Evolutionary conservation across 176 grass and related monocot species (phyloP), one percentile per base, ranked within the genome.

Genomic region (Tuctoria greenei): DNA sequence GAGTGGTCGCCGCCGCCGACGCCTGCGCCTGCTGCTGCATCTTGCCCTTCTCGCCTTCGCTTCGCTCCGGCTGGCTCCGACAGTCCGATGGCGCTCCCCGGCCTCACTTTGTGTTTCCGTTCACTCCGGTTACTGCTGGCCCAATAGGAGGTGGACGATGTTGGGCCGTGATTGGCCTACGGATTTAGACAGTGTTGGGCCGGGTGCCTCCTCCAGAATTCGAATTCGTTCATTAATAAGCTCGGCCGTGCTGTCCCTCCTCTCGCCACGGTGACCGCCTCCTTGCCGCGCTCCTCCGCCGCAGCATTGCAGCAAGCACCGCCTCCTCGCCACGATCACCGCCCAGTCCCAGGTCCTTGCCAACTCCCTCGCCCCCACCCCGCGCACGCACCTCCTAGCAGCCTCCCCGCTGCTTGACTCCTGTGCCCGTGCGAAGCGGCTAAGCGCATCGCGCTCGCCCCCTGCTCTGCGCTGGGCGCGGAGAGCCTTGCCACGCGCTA

Each of bases 21-120:
- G 74, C 10, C 47, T 82, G 79, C 36, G 80, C 24, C 37, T 88
- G 85, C 37, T 88, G 85, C 75, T 88, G 86, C 86, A 84, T 88
- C 80, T 56, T 75, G 23, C 36, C 14, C 34, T 25, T 18, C 60
- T 6, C 52, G 13, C 8, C 18, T 4, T 57, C 54, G 23, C 23
- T 27, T 16, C 62, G 10, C 28, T 52, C 74, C 12, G 31, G 37
- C 31, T 64, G 31, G 8, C 28, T 17, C 28, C 21, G 60, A 31
- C 40, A 13, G 14, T 24, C 8, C 51, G 51, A n/a, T n/a, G n/a
- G n/a, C n/a, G 11, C 51, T 21, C 49, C 34, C 16, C 45, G 10
- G n/a, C n/a, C 31, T 31, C 31, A 31, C 31, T 31, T 45, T 50
- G 14, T 26, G 45, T 17, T 49, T 18, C 68, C 79, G 18, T 66